Evolutionary conservation across 805 yeast genomes (phyloP).

Genomic region (Lachancea waltii): DNA sequence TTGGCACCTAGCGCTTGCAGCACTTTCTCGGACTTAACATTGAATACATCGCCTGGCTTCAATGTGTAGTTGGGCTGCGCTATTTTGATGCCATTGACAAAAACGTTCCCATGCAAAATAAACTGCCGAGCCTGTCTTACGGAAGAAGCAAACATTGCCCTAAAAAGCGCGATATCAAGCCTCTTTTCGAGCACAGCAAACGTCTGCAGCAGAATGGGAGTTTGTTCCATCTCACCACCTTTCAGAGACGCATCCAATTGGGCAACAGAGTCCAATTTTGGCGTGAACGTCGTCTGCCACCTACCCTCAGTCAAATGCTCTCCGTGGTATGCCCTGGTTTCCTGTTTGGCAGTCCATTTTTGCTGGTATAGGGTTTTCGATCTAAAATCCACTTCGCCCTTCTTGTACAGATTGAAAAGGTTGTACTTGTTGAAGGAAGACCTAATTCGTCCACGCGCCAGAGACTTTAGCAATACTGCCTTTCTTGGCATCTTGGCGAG

Average conservation of each 20-base stretch:
- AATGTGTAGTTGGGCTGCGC: constrained; percentile 74
- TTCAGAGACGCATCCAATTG: constrained; percentile 77
- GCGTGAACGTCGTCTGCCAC: constrained; percentile 65
- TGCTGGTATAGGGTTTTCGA: constrained; percentile 79
- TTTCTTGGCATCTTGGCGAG: constrained; percentile 48
- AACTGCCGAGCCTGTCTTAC: constrained; percentile 91
- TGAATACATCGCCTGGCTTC: constrained; percentile 79
- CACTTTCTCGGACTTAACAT: constrained; percentile 80
- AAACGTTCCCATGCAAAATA: constrained; percentile 71
- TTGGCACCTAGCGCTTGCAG: constrained; percentile 75
- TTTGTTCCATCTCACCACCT: constrained; percentile 46
- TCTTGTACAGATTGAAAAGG: constrained; percentile 80
- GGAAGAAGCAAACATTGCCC: constrained; percentile 89
- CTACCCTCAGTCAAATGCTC: constrained; percentile 82
- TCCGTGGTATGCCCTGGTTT: constrained; percentile 93
- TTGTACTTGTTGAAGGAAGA: constrained; percentile 89
- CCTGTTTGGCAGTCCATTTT: constrained; percentile 86
- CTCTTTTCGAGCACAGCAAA: constrained; percentile 84
- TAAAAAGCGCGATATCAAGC: constrained; percentile 81
- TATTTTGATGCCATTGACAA: constrained; percentile 76
- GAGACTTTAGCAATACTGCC: constrained; percentile 49
- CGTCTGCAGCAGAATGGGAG: constrained; percentile 85
- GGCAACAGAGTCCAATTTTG: constrained; percentile 74
- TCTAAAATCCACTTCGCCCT: constrained; percentile 46
- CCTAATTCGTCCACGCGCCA: constrained; percentile 68